phyloP scores from a whole-genome alignment of 306 rosid species.

The Ochetophila trinervis region DNA sequence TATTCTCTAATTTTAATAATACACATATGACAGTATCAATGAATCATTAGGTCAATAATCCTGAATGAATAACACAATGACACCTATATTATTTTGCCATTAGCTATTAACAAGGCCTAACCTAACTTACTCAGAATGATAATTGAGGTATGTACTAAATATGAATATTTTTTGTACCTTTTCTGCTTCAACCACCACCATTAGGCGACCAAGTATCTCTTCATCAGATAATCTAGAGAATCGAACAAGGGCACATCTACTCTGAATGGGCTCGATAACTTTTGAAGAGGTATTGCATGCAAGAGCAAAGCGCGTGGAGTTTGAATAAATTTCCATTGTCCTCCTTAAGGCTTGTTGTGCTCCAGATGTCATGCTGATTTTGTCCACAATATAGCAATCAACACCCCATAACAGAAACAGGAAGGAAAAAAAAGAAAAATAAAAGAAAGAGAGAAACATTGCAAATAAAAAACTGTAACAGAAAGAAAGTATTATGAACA shows the following conservation, averaged over 20 bases:
- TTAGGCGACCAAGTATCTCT: conserved; percentile 84
- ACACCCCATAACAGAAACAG: neutral
- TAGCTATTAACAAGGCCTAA: neutral
- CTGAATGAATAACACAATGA: neutral
- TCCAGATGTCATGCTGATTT: conserved; percentile 85
- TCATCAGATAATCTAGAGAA: conserved; percentile 80
- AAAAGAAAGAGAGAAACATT: neutral
- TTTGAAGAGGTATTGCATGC: conserved; percentile 93
- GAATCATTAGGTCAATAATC: neutral
- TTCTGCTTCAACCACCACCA: conserved; percentile 88
- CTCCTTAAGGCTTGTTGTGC: conserved; percentile 98
- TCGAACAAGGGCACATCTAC: conserved; percentile 95
- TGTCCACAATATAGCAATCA: neutral
- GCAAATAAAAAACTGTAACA: neutral
- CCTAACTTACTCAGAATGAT: neutral
- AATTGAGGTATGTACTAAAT: neutral
- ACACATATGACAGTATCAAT: too few species aligned
- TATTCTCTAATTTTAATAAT: too few species aligned
- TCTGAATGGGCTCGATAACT: conserved; percentile 96
- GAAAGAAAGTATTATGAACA: neutral
- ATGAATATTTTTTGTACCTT: conserved; percentile 43
- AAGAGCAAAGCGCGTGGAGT: conserved; percentile 88
- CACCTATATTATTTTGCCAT: neutral
- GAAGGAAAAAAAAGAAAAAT: neutral
- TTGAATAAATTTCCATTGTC: conserved; percentile 93